Percentiles rank a stretch among this genome's conserved stretches.
phyloP scores from a whole-genome alignment of 2,329 filamentous ascomycete species.

The Pyricularia grisea region DNA sequence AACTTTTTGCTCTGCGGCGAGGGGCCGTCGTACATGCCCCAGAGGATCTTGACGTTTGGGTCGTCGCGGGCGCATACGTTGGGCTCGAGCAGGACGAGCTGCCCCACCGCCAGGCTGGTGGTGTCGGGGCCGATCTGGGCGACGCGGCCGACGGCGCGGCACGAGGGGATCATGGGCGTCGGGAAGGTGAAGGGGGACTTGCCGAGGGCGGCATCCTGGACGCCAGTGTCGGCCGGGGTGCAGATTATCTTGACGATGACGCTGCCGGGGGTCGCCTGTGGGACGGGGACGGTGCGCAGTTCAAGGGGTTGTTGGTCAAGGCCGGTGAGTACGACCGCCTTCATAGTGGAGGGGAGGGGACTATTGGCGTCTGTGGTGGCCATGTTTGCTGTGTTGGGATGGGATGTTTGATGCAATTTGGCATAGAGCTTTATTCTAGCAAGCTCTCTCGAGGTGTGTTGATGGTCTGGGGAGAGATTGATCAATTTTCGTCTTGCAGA shows the following conservation, averaged over 20 bases:
- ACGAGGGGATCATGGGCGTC: constrained; percentile 11
- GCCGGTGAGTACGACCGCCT: constrained; percentile 9
- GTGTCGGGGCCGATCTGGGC: constrained; percentile 22
- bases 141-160: constrained; percentile 22
- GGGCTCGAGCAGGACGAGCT: constrained; percentile 24
- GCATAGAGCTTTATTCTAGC: too few relatives aligned
- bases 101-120: constrained; percentile 17
- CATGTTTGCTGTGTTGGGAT: constrained; percentile 5
- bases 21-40: constrained; percentile 14
- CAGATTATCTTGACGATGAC: constrained; percentile 11
- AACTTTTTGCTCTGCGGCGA: constrained; percentile 16
- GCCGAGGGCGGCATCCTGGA: background rate
- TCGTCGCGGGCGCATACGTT: constrained; percentile 25
- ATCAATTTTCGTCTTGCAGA: too few relatives aligned
- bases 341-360: constrained; percentile 11
- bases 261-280: constrained; percentile 8
- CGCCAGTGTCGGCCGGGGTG: background rate
- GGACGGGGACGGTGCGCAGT: constrained; percentile 10
- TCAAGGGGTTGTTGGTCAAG: constrained; percentile 7
- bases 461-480: too few relatives aligned
- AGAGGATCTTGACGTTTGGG: constrained; percentile 14
- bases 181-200: background rate
- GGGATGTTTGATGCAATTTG: background rate
- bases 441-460: too few relatives aligned
- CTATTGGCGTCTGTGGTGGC: constrained; percentile 6